Evolutionary conservation across 2,329 filamentous ascomycete species (phyloP), one percentile per base, ranked within the genome.

Genomic region (Metarhizium guizhouense): DNA sequence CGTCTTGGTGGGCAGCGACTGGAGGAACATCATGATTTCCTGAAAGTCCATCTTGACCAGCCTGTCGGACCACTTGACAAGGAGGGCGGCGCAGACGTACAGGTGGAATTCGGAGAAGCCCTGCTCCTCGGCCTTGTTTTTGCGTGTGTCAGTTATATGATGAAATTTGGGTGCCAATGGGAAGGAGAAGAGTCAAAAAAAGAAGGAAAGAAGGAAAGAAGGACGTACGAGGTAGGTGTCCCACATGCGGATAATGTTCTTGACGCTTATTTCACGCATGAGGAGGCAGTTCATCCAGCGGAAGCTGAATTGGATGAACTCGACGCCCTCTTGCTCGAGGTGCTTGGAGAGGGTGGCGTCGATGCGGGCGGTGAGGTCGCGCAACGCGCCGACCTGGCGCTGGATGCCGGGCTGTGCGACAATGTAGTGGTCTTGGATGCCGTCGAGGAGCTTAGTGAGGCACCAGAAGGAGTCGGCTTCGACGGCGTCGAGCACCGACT

Each of bases 401-500:
- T 96, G 92, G 57, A 99, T 99, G 1, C 94, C 94, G 5, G 94
- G 94, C 68, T 99, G 94, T 5, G 93, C 94, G 60, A 95, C 93
- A 61, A 99, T 97, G 68, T 99, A 99, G 67, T 99, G 96, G 69
- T 99, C 94, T 70, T 99, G 94, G 59, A 99, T 99, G 36, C 94
- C 94, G 68, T 99, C 94, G n/a, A 99, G 80, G 11, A 99, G 79
- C 71, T 99, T 99, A 0, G 94, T 96, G 58, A 99, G 76, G 70
- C 94, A 99, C 94, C 94, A 99, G 70, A 97, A 99, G 0, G 91
- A 90, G 73, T 99, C 94, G 6, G 94, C 94, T 73, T 99, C 94
- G 6, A 99, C 94, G 0, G 94, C 94, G 69, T 99, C 94, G 43
- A 99, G 76, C 6, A 99, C 95, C 40, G 90, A 81, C 68, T 85